Evolutionary conservation across 371 early-diverging fungal genomes (phyloP), one percentile per base, ranked within the genome.

Genomic region (Smittium culicis): DNA sequence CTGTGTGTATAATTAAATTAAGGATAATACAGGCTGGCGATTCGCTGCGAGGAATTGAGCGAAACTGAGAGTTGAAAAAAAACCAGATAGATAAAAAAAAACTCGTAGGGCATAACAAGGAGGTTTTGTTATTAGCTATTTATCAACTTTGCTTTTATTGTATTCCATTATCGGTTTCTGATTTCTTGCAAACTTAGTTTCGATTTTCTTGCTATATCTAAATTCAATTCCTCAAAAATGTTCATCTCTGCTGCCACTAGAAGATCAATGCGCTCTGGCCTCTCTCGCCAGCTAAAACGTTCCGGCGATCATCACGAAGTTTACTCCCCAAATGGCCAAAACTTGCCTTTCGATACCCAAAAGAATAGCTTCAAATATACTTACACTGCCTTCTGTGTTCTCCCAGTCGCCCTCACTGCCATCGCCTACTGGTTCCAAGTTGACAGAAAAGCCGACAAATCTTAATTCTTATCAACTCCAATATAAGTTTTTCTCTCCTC

Each of bases 321-420:
- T 33, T 55, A 54, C 24, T 28, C 58, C n/a, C 66, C 66, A 27
- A 66, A 66, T n/a, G 66, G 66, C 8, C 24, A 27, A 35, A 55
- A 66, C 32, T 35, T 66, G n/a, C 66, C 66, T 56, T 66, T 66
- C 54, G 35, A 66, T 55, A 66, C 66, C 2, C 66, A 66, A 61
- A 54, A 45, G 16, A 28, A 28, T 28, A 17, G 61, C 54, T 66
- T 66, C 66, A 66, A 66, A 54, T 54, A 2, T 31, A 3, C 32
- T 30, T 66, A 55, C 35, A 31, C 32, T n/a, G n/a, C 8, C 24
- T 66, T 66, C 25, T 2, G 27, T 27, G 45, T 55, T 34, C 66
- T 66, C 11, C 58, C 58, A 27, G 61, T 35, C 24, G 45, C 30
- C 61, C 54, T 66, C 30, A 55, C 66, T 32, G 56, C 5, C 2